These are phyloP conservation scores for Galerina marginata DNA, from an alignment of 768 basidiomycete species.

Conservation along the genomic window DNA sequence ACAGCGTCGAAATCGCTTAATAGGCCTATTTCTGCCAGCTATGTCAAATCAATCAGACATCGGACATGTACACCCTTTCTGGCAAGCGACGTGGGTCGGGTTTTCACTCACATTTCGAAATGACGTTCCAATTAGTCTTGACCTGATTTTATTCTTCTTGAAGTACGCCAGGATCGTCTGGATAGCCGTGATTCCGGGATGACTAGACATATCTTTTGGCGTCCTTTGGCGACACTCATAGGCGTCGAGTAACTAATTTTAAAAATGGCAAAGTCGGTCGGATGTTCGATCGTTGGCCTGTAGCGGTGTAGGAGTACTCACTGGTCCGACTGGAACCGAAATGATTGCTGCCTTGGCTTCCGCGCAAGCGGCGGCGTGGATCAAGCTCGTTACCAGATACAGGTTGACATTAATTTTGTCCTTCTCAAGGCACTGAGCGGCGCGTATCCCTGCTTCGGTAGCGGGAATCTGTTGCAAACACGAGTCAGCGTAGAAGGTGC, in stretches of 20 bases:
- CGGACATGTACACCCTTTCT: not conserved
- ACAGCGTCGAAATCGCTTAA: constrained; percentile 49
- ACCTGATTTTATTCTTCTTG: constrained; percentile 41
- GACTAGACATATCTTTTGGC: constrained; percentile 30
- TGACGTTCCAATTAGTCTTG: constrained; percentile 46
- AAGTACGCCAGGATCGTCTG: constrained; percentile 52
- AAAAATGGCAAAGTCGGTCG: not conserved
- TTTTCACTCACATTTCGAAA: constrained; percentile 44
- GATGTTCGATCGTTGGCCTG: not conserved
- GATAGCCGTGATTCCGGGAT: constrained; percentile 53
- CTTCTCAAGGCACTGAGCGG: constrained; percentile 45
- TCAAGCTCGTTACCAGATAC: constrained; percentile 54
- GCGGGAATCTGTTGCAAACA: constrained; percentile 54
- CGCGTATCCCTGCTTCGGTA: constrained; percentile 56
- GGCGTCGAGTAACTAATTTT: constrained; percentile 44
- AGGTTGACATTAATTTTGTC: constrained; percentile 56
- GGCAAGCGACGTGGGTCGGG: not conserved
- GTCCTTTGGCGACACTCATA: constrained; percentile 42
- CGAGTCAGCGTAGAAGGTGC: not conserved
- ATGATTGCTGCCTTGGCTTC: constrained; percentile 54
- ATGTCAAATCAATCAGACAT: constrained; percentile 6
- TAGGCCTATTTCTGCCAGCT: constrained; percentile 49
- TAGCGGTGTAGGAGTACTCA: constrained; percentile 34
- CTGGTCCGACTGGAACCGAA: constrained; percentile 54
- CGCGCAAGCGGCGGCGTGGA: constrained; percentile 60